Conservation (phyloP, 495 filamentous ascomycete genomes). For the Aspergillus avenaceus region DNA sequence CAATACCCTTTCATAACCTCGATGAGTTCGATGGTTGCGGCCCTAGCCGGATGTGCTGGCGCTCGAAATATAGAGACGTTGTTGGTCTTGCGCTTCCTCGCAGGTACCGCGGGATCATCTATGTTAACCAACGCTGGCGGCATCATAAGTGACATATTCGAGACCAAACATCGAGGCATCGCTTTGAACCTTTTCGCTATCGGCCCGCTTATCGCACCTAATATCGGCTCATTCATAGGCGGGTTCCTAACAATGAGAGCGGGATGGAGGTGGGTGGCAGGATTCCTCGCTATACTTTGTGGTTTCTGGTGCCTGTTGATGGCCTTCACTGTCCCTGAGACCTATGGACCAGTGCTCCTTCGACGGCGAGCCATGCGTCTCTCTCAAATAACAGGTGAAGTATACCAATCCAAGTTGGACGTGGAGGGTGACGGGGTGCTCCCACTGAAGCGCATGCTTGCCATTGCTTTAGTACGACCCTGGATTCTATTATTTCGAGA, state of each 20-base stretch:
- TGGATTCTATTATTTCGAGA: constrained; percentile 26
- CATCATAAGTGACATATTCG: neutral
- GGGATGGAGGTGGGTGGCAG: constrained; percentile 20
- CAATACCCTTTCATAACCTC: neutral
- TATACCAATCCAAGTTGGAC: constrained; percentile 33
- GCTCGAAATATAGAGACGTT: neutral
- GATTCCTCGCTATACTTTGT: constrained; percentile 11
- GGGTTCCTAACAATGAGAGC: neutral
- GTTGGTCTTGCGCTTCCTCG: neutral
- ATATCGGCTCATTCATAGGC: neutral
- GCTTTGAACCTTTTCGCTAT: neutral
- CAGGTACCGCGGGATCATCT: neutral
- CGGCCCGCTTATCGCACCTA: neutral
- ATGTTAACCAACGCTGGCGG: neutral
- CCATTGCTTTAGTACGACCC: constrained; percentile 30
- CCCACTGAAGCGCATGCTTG: constrained; percentile 32
- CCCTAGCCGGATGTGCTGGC: neutral
- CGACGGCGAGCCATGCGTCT: constrained; percentile 33
- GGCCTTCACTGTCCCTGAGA: constrained; percentile 49
- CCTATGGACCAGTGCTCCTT: constrained; percentile 55
- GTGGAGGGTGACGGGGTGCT: constrained; percentile 11
- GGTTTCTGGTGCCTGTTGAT: constrained; percentile 19
- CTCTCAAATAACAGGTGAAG: neutral
- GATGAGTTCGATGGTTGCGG: neutral
- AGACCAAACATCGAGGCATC: neutral